phyloP scores from a whole-genome alignment of 139 green algal genomes.

The Picochlorum sp. region DNA sequence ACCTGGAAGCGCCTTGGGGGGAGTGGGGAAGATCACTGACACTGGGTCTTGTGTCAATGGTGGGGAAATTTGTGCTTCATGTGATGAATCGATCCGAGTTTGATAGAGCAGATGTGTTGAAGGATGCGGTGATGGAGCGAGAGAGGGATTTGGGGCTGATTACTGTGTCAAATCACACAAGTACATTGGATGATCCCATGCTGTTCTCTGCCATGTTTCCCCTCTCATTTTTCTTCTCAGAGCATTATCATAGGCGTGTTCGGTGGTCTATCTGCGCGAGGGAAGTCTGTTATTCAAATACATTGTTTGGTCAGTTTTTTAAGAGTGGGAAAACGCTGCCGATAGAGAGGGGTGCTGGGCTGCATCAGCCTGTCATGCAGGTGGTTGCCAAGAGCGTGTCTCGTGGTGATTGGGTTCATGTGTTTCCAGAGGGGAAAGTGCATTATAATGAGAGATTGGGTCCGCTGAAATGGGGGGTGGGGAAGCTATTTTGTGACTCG shows the following conservation, averaged over 20 bases:
- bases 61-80: constrained; percentile 42
- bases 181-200: constrained; percentile 78
- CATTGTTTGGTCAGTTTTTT: constrained; percentile 76
- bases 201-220: constrained; percentile 63
- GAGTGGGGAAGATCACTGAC: constrained; percentile 40
- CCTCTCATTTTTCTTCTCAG: constrained; percentile 57
- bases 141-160: constrained; percentile 41
- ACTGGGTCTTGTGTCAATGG: constrained; percentile 39
- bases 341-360: constrained; percentile 56
- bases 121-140: constrained; percentile 25
- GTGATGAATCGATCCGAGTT: constrained; percentile 40
- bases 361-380: constrained; percentile 58
- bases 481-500: constrained; percentile 67
- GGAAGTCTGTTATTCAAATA: constrained; percentile 77
- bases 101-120: constrained; percentile 21
- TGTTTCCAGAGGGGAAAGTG: constrained; percentile 84
- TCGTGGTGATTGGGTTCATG: constrained; percentile 71
- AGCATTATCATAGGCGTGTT: constrained; percentile 45
- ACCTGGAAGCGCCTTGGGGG: constrained; percentile 47
- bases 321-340: constrained; percentile 74
- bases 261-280: constrained; percentile 77
- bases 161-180: constrained; percentile 76
- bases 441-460: constrained; percentile 53
- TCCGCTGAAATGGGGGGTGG: constrained; percentile 65
- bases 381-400: constrained; percentile 33